Conservation (phyloP, 805 yeast species). For the Starmerella riodocensis region DNA sequence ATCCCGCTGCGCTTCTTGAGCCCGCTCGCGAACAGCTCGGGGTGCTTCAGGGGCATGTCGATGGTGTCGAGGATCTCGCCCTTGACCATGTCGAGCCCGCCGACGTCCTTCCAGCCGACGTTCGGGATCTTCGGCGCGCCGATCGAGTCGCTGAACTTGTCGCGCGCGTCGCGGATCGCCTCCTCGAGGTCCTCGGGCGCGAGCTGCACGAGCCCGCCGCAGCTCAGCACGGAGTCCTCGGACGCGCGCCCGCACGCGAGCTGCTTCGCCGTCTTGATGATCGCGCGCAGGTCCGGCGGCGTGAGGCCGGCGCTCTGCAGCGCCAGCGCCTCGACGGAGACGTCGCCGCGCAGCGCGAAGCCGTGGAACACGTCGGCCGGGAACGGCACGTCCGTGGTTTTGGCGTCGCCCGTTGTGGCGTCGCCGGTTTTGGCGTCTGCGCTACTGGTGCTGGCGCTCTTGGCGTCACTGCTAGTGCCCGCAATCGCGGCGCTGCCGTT, state of each 20-base stretch:
- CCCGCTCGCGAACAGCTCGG: constrained; percentile 77
- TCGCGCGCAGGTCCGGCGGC: constrained; percentile 65
- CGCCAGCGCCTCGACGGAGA: constrained; percentile 47
- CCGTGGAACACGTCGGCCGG: constrained; percentile 13
- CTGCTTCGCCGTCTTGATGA: constrained; percentile 51
- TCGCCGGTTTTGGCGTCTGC: too few relatives aligned
- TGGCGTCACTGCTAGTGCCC: too few relatives aligned
- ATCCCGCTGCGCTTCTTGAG: constrained; percentile 90
- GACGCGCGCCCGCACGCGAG: constrained; percentile 41
- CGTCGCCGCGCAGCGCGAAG: constrained; percentile 34
- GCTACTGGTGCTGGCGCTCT: too few relatives aligned
- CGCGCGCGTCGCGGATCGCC: constrained; percentile 70
- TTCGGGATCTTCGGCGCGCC: constrained; percentile 95
- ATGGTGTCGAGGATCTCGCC: constrained; percentile 90
- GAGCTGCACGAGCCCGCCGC: constrained; percentile 43
- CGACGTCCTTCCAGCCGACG: constrained; percentile 95
- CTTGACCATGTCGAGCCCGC: constrained; percentile 82
- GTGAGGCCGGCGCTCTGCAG: constrained; percentile 86
- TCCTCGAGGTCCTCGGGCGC: constrained; percentile 49
- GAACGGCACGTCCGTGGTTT: too few relatives aligned
- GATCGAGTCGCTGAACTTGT: constrained; percentile 80
- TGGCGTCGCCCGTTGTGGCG: too few relatives aligned
- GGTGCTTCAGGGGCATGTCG: constrained; percentile 88
- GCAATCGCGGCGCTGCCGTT: too few relatives aligned
- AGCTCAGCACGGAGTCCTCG: constrained; percentile 30